phyloP scores from a whole-genome alignment of 2,329 filamentous ascomycete genomes.

The Phyllosticta citrichinensis region DNA sequence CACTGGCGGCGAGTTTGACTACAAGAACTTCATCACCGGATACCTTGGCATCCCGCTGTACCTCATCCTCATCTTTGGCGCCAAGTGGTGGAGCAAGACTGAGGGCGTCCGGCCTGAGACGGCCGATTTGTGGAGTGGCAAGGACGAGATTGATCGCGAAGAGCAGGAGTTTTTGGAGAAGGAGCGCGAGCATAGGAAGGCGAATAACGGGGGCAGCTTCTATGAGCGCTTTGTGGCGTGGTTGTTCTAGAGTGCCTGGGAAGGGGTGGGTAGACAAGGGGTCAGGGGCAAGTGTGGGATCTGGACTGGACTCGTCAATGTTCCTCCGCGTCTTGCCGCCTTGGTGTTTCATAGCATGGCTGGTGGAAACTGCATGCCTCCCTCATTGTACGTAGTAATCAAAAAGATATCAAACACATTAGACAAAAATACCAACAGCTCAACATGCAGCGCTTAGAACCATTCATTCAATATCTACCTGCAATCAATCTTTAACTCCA shows the following conservation, averaged over 20 bases:
- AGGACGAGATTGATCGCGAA: conserved; percentile 62
- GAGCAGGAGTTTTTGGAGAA: conserved; percentile 57
- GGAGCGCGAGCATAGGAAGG: conserved; percentile 35
- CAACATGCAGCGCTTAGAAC: too few species aligned
- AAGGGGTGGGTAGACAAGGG: not conserved
- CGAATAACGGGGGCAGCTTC: conserved; percentile 33
- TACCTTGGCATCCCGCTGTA: conserved; percentile 71
- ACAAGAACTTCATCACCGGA: conserved; percentile 67
- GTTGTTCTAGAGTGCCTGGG: conserved; percentile 41
- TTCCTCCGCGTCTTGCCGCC: too few species aligned
- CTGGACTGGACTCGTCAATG: too few species aligned
- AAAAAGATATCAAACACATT: too few species aligned
- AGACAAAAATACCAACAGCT: too few species aligned
- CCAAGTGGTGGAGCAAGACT: conserved; percentile 49
- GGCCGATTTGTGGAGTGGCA: conserved; percentile 62
- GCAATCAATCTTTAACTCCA: too few species aligned
- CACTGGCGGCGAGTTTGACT: conserved; percentile 36
- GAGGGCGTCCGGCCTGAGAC: conserved; percentile 47
- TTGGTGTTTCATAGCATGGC: too few species aligned
- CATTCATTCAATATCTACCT: too few species aligned
- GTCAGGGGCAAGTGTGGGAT: too few species aligned
- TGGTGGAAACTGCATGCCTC: too few species aligned
- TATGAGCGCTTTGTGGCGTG: conserved; percentile 50
- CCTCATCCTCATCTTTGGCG: conserved; percentile 57
- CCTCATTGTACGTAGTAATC: too few species aligned